These are phyloP conservation scores for Phytophthora pinifolia DNA, from an alignment of 352 stramenopile genomes.

Conservation along the genomic window DNA sequence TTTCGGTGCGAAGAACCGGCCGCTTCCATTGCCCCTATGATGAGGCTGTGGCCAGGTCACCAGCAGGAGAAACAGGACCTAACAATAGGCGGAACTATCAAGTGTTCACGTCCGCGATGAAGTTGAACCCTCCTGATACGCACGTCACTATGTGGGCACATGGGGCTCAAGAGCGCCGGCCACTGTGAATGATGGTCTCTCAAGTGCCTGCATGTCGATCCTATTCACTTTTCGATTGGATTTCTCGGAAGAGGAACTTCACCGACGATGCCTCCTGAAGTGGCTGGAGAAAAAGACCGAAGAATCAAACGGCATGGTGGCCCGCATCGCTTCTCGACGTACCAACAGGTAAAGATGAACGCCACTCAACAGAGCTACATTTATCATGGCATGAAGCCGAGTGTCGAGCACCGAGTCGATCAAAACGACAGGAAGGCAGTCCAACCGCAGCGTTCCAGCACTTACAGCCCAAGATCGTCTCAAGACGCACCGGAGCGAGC, in stretches of 20 bases:
- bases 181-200: constrained; percentile 14
- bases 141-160: constrained; percentile 10
- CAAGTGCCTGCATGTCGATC: background rate
- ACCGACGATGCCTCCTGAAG: too few species aligned
- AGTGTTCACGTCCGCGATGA: background rate
- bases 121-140: constrained; percentile 18
- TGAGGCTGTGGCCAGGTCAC: too few species aligned
- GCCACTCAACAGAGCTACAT: constrained; percentile 9
- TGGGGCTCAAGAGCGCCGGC: background rate
- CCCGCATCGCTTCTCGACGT: constrained; percentile 37
- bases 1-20: constrained; percentile 12
- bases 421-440: constrained; percentile 14
- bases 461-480: constrained; percentile 11
- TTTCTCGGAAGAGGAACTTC: background rate
- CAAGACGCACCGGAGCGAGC: constrained; percentile 7
- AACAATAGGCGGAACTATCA: too few species aligned
- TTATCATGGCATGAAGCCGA: constrained; percentile 31
- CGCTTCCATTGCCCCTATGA: too few species aligned
- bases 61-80: too few species aligned
- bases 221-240: constrained; percentile 12
- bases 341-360: constrained; percentile 31
- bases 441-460: background rate
- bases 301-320: constrained; percentile 40
- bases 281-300: too few species aligned
- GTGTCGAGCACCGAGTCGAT: constrained; percentile 30